Conservation (phyloP, 495 filamentous ascomycete genomes). For the Cetradonia linearis region DNA sequence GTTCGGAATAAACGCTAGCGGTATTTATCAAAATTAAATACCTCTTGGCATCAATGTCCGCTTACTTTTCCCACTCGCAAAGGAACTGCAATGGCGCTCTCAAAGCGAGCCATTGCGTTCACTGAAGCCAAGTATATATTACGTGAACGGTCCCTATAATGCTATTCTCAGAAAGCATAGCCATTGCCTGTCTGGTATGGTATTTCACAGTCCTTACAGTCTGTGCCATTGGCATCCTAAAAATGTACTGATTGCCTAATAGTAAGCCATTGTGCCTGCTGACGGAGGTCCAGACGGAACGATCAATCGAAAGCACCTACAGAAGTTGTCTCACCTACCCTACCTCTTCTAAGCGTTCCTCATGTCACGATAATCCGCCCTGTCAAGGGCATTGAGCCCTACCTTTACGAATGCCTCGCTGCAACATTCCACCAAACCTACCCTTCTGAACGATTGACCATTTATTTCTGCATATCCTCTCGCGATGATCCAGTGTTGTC, state of each 20-base stretch:
- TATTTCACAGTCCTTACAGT: slow-evolving; percentile 45
- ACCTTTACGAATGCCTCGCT: slow-evolving; percentile 87
- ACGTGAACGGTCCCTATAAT: not conserved
- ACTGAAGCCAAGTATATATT: not conserved
- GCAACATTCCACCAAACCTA: slow-evolving; percentile 80
- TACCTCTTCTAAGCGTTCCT: slow-evolving; percentile 38
- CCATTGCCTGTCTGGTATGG: slow-evolving; percentile 50
- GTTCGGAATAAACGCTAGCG: not conserved
- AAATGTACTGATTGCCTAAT: slow-evolving; percentile 42
- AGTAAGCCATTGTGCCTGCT: slow-evolving; percentile 22
- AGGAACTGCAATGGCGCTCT: not conserved
- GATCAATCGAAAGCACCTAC: slow-evolving; percentile 36
- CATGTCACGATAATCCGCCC: slow-evolving; percentile 89
- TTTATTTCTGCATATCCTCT: slow-evolving; percentile 73
- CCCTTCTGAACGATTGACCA: slow-evolving; percentile 62
- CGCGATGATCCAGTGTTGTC: slow-evolving; percentile 71
- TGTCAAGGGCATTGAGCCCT: slow-evolving; percentile 82
- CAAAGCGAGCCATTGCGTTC: not conserved
- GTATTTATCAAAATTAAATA: too few relatives aligned
- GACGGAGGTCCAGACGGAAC: slow-evolving; percentile 33
- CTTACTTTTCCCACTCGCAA: not conserved
- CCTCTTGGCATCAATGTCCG: not conserved
- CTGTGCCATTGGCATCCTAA: slow-evolving; percentile 47
- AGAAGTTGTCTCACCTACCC: slow-evolving; percentile 27
- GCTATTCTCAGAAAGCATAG: slow-evolving; percentile 21